Percentiles rank a stretch among this genome's conserved stretches.
Evolutionary conservation across 2,329 filamentous ascomycete species (phyloP).

Genomic region (Rachicladosporium sp.): DNA sequence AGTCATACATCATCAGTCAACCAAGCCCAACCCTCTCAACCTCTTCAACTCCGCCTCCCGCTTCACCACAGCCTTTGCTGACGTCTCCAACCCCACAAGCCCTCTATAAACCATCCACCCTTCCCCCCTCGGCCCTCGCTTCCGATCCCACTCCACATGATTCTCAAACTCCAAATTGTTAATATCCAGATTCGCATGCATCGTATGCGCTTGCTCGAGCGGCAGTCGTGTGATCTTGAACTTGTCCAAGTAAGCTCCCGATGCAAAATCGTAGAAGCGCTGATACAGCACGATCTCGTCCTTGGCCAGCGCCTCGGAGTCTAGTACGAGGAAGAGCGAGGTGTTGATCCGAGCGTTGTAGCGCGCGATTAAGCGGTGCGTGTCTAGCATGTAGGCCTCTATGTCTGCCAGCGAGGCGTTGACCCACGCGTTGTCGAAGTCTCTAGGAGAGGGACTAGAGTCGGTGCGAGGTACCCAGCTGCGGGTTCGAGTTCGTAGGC

Average conservation of each 20-base stretch:
- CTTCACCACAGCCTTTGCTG: too few relatives aligned
- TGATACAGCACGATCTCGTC: not conserved
- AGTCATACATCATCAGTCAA: too few relatives aligned
- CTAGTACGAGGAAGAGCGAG: constrained; percentile 6
- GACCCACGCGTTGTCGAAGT: constrained; percentile 6
- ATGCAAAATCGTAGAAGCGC: not conserved
- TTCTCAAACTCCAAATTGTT: constrained; percentile 10
- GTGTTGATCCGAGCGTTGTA: not conserved
- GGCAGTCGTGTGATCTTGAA: constrained; percentile 8
- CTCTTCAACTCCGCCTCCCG: too few relatives aligned
- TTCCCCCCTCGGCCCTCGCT: too few relatives aligned
- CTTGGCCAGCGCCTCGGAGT: constrained; percentile 5
- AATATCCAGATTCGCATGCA: constrained; percentile 11
- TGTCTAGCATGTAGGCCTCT: constrained; percentile 7
- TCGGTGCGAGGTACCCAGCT: not conserved
- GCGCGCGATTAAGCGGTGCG: not conserved
- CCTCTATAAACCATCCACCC: too few relatives aligned
- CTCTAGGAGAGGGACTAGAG: not conserved
- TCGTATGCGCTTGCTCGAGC: constrained; percentile 5
- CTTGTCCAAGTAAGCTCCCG: not conserved
- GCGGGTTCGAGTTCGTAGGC: constrained; percentile 3
- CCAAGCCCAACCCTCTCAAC: too few relatives aligned
- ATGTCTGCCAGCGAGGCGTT: constrained; percentile 6
- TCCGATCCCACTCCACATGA: not conserved
- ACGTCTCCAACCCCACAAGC: too few relatives aligned